A percentile compares a stretch with the other conserved stretches of the same genome.
Evolutionary conservation across 176 grass and related monocot genomes (phyloP).

Genomic region (Eleusine coracana): DNA sequence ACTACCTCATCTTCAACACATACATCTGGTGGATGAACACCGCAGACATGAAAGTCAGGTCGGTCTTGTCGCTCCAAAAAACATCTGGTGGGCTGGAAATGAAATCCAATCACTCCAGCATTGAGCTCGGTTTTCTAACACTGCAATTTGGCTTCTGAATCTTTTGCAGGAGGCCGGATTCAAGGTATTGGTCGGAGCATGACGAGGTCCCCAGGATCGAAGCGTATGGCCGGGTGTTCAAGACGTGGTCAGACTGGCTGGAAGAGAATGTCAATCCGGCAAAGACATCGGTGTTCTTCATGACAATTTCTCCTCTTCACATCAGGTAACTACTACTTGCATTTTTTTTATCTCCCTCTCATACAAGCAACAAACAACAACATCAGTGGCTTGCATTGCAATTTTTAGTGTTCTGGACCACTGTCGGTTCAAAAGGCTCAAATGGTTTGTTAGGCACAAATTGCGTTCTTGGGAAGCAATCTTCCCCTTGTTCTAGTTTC

Average conservation of each 20-base stretch:
- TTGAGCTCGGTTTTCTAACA: too few relatives aligned
- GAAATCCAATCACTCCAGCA: too few relatives aligned
- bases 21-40: slow-evolving; percentile 99
- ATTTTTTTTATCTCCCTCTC: background rate
- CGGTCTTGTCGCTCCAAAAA: too few relatives aligned
- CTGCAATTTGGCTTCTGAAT: too few relatives aligned
- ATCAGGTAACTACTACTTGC: slow-evolving; percentile 48
- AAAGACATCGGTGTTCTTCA: slow-evolving; percentile 67
- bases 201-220: slow-evolving; percentile 69
- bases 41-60: slow-evolving; percentile 67
- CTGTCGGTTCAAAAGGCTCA: background rate
- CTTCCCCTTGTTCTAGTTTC: slow-evolving; percentile 13
- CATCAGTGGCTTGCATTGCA: slow-evolving; percentile 9
- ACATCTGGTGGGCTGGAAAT: too few relatives aligned
- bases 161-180: slow-evolving; percentile 62
- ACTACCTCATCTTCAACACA: slow-evolving; percentile 96
- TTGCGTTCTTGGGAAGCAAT: slow-evolving; percentile 34
- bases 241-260: slow-evolving; percentile 68
- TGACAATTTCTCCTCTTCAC: slow-evolving; percentile 88
- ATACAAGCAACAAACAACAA: background rate
- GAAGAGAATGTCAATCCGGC: slow-evolving; percentile 59
- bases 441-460: slow-evolving; percentile 12
- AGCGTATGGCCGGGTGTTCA: slow-evolving; percentile 61
- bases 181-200: slow-evolving; percentile 69
- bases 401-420: slow-evolving; percentile 24